Base-by-base conservation (phyloP, 2,329 filamentous ascomycete species). In the Grosmannia serpens region DNA sequence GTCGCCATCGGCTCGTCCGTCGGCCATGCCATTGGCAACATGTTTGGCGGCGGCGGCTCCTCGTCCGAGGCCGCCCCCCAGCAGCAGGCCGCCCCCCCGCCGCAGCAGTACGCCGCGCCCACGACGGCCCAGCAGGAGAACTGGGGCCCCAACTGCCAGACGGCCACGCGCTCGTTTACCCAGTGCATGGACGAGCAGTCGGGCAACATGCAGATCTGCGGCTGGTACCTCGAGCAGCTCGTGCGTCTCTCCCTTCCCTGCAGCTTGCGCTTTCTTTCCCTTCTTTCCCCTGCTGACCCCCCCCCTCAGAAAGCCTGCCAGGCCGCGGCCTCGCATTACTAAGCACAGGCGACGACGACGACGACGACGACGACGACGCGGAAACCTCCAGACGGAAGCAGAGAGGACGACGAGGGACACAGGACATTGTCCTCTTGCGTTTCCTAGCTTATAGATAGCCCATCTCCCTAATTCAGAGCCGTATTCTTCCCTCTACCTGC, bases 171-270 rank as follows among this genome's bases (percentile, higher is more conserved):
- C 74, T 84, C 82, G 75, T 97, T 99, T 81, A 91, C 90, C 68
- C 87, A 86, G 77, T 99, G 94, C 81, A 87, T 99, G 86, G 91
- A 97, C 73, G 89, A 97, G 70, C 88, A 99, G 74, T 78, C 85
- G 70, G 94, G 94, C 66, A 91, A 94, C 76, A 85, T 99, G 87
- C 86, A 87, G 70, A 95, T 96, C 70, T 99, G 94, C 78, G 88
- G 88, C 65, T 99, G 92, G 91, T 99, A 99, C 74, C 77, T 99
- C 67, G 94, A 99, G 73, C 92, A 99, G 82, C 80, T 99, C 74
- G 69, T 70, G 62, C 22, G 68, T 65, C 53, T 27, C 46, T 27
- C 75, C 77, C 73, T 57, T 71, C 49, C 41, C 29, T 17, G 26
- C 3, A 2, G 26, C 15, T 44, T 22, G 15, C 22, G 29, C 15